Evolutionary conservation across 192 early-diverging fungal genomes (phyloP), one percentile per base, ranked within the genome.

Genomic region (Nowakowskiella sp.): DNA sequence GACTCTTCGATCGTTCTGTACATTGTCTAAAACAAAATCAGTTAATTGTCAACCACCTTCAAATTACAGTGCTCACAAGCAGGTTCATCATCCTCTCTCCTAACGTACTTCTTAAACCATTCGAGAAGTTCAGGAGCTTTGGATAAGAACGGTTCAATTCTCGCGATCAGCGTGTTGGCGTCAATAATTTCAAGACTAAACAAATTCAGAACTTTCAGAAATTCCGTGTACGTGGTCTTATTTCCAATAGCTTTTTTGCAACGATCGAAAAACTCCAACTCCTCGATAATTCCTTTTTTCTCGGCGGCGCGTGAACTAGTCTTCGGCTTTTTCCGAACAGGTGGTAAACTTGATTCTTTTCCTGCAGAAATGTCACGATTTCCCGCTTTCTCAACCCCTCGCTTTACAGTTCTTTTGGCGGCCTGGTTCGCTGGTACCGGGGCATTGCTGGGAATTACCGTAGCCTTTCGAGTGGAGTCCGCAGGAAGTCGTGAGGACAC

Each of bases 101-200:
- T 86, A 4, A 91, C 74, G 53, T 87, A 87, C 26, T 68, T 72
- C 70, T 97, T 95, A 64, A 99, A 96, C 90, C 90, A 94, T 23
- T 87, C 82, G 77, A 94, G 89, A 28, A 99, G 72, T 31, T 94
- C 92, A 49, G 78, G 78, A 30, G 85, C 79, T 32, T 81, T 82
- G 5, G 77, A 79, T 48, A 97, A 77, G 55, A 96, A 97, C 23
- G 82, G 82, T 56, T 84, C 81, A 2, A 91, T 87, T 9, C 85
- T 77, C 47, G 96, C 89, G 1, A 95, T 81, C 16, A 99, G 70
- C 6, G 78, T 70, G 50, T 86, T 83, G 24, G 85, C 69, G 50
- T 92, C 89, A 49, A 99, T 75, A 29, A 96, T 85, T 65, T 95
- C 89, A 58, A 96, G 89, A 53, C 83, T 91, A 67, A 88, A 99